These are phyloP conservation scores for Penstemon eatonii DNA, from an alignment of 257 asterid genomes.

Conservation along the genomic window DNA sequence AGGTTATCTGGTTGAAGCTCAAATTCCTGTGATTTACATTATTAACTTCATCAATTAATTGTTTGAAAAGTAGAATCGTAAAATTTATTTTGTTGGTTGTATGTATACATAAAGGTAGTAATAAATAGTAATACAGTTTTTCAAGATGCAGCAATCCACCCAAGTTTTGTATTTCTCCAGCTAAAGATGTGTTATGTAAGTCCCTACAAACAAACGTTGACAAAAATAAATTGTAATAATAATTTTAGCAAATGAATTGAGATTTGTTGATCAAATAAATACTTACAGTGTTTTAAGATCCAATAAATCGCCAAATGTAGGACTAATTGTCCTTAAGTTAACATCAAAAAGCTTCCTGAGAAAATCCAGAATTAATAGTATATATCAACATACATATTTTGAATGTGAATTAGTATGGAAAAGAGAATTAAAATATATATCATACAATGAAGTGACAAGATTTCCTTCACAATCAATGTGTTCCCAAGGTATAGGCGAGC, in stretches of 20 bases:
- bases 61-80: conserved; percentile 3
- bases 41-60: conserved; percentile 9
- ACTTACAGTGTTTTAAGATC: conserved; percentile 85
- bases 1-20: conserved; percentile 82
- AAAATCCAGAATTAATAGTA: conserved; percentile 5
- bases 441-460: conserved; percentile 82
- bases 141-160: conserved; percentile 88
- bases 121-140: conserved; percentile 55
- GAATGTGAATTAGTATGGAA: not conserved
- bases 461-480: conserved; percentile 81
- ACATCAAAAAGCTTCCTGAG: conserved; percentile 68
- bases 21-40: conserved; percentile 58
- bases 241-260: conserved; percentile 11
- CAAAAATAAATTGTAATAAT: not conserved
- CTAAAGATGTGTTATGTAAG: conserved; percentile 79
- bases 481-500: conserved; percentile 86
- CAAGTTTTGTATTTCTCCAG: conserved; percentile 84
- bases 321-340: conserved; percentile 79
- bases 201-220: conserved; percentile 49
- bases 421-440: not conserved
- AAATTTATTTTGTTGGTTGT: conserved; percentile 22
- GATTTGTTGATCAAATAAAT: not conserved
- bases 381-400: not conserved
- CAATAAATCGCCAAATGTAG: conserved; percentile 75
- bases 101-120: no score